phyloP scores from a whole-genome alignment of 805 yeast genomes.

The Starmerella roubikii region DNA sequence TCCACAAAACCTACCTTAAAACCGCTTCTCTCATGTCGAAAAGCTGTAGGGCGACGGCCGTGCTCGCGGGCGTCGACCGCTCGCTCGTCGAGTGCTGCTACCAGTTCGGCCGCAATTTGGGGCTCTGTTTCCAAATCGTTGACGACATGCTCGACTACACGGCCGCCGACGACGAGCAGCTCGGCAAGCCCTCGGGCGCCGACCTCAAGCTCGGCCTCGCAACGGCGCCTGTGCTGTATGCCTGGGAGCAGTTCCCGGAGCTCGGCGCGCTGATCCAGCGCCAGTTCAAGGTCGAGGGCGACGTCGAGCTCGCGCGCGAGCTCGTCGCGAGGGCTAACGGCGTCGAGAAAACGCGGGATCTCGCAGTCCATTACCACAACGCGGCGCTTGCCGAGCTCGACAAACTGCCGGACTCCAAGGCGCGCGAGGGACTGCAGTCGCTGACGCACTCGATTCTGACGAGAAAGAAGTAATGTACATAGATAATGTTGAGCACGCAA shows the following conservation, averaged over 20 bases:
- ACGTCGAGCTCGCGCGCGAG: constrained; percentile 64
- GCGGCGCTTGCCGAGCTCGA: constrained; percentile 57
- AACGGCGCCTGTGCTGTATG: constrained; percentile 89
- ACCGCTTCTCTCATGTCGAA: constrained; percentile 92
- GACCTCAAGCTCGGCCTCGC: constrained; percentile 89
- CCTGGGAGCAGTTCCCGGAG: constrained; percentile 81
- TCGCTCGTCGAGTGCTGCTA: constrained; percentile 72
- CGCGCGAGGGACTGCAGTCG: constrained; percentile 74
- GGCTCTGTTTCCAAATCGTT: constrained; percentile 88
- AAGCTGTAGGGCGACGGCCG: constrained; percentile 85
- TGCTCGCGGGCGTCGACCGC: constrained; percentile 70
- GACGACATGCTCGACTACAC: constrained; percentile 95
- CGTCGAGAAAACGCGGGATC: constrained; percentile 53
- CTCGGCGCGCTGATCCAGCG: constrained; percentile 74
- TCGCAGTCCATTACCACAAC: constrained; percentile 69
- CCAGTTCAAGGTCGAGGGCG: constrained; percentile 69
- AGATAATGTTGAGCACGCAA: not conserved
- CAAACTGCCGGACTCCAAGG: constrained; percentile 72
- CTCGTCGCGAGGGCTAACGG: constrained; percentile 65
- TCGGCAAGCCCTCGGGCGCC: constrained; percentile 95
- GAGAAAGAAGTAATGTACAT: constrained; percentile 45
- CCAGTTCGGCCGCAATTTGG: constrained; percentile 83
- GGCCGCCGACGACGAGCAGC: constrained; percentile 52
- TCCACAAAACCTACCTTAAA: constrained; percentile 88
- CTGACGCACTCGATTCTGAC: constrained; percentile 73